Conservation (phyloP, 208 protist genomes). For the Acanthamoeba polyphaga region DNA sequence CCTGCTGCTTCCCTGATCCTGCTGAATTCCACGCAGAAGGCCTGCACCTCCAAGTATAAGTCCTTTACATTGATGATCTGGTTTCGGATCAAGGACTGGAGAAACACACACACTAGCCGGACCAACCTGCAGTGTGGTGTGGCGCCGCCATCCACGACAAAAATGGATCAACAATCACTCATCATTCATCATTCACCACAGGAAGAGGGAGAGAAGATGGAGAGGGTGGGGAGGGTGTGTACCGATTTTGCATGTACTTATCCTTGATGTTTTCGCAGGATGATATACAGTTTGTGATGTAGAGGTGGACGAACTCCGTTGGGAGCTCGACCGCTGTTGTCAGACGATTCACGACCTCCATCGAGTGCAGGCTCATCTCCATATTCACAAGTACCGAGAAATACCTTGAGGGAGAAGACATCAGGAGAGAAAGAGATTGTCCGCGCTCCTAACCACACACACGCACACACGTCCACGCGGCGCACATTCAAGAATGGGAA, state of each 20-base stretch:
- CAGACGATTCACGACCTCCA: constrained; percentile 93
- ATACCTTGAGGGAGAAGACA: constrained; percentile 77
- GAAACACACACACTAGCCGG: constrained; percentile 91
- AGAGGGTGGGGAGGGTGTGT: not conserved
- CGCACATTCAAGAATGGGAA: not conserved
- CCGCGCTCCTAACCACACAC: too few relatives aligned
- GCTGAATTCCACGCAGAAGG: constrained; percentile 87
- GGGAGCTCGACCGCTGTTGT: constrained; percentile 90
- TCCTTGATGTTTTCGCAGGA: constrained; percentile 90
- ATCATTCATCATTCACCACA: not conserved
- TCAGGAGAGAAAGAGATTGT: too few relatives aligned
- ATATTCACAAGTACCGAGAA: constrained; percentile 91
- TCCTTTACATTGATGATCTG: constrained; percentile 90
- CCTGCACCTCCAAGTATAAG: constrained; percentile 88
- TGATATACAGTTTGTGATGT: constrained; percentile 93
- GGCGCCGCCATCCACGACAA: too few relatives aligned
- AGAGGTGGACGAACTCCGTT: constrained; percentile 92
- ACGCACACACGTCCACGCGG: not conserved
- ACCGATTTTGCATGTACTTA: constrained; percentile 89
- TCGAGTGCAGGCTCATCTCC: constrained; percentile 91
- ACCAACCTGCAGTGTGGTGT: constrained; percentile 1
- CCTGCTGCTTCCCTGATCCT: constrained; percentile 91
- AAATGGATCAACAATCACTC: not conserved
- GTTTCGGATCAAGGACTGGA: constrained; percentile 92
- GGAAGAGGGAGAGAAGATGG: not conserved